phyloP scores from a whole-genome alignment of 148 eudicot genomes.

The Limonium bicolor region DNA sequence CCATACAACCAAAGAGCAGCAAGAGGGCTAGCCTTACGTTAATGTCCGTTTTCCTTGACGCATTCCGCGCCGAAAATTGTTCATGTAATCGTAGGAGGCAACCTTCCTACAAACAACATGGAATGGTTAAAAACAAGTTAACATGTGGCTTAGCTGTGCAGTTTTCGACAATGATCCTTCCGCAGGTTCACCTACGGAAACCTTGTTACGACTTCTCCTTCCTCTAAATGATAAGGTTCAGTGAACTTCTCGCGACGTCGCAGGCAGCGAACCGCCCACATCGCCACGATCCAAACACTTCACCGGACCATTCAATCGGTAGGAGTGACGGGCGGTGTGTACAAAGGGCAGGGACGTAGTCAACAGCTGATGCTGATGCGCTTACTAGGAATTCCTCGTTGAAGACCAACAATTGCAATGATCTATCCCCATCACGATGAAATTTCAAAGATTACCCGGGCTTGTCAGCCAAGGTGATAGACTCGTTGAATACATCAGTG shows the following conservation, averaged over 20 bases:
- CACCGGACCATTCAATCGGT: constrained; percentile 21
- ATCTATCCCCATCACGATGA: constrained; percentile 48
- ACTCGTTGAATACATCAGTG: no score
- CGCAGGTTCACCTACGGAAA: constrained; percentile 76
- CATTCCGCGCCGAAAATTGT: no score
- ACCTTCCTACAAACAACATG: no score
- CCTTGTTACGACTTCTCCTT: constrained; percentile 74
- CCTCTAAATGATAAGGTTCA: constrained; percentile 75
- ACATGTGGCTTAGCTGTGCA: no score
- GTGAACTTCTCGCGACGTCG: constrained; percentile 40
- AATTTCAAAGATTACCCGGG: constrained; percentile 44
- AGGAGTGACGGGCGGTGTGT: constrained; percentile 12
- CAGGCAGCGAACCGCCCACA: constrained; percentile 32
- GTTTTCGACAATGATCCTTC: constrained; percentile 62
- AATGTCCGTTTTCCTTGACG: no score
- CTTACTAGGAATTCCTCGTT: constrained; percentile 41
- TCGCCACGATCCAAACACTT: constrained; percentile 35
- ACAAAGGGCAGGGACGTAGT: constrained; percentile 11
- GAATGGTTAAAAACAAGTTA: no score
- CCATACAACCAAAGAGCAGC: no score
- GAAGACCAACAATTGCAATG: constrained; percentile 45
- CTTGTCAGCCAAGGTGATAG: no score
- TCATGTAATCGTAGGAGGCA: no score
- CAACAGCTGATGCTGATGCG: no score
- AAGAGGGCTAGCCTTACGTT: no score